A percentile compares a stretch with the other conserved stretches of the same genome.
These are phyloP conservation scores for Brasenia schreberi DNA, from an alignment of 164 flowering plant species.

Conservation along the genomic window DNA sequence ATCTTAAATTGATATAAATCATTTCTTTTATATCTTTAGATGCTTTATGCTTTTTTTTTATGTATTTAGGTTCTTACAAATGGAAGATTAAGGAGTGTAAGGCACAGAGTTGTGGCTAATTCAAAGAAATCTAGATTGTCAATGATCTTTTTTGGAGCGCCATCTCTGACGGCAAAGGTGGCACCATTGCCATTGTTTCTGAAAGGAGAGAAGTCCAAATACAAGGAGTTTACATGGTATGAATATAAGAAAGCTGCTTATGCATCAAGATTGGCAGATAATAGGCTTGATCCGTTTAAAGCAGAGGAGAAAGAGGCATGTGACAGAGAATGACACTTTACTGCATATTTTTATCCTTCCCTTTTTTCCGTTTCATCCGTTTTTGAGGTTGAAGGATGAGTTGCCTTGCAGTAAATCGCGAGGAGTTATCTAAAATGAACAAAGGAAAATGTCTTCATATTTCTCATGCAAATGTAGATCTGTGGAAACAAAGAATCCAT, in stretches of 20 bases:
- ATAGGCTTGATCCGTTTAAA: slow-evolving; percentile 54
- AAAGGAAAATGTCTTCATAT: not conserved
- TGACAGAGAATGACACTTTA: not conserved
- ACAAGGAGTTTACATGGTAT: slow-evolving; percentile 81
- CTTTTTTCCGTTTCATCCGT: too few species aligned
- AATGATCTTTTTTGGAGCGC: slow-evolving; percentile 85
- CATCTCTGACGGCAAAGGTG: slow-evolving; percentile 47
- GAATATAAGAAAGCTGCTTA: slow-evolving; percentile 72
- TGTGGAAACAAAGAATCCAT: too few species aligned
- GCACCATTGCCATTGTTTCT: slow-evolving; percentile 36
- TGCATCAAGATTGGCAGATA: slow-evolving; percentile 55
- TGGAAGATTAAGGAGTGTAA: slow-evolving; percentile 83
- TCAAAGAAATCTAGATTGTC: slow-evolving; percentile 53
- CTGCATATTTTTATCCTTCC: not conserved
- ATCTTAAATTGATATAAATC: not conserved
- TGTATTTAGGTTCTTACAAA: slow-evolving; percentile 72
- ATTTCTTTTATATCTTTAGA: not conserved
- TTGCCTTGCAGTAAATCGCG: not conserved
- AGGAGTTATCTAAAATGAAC: not conserved
- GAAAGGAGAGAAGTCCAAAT: slow-evolving; percentile 47
- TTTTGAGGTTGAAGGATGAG: not conserved
- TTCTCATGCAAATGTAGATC: not conserved
- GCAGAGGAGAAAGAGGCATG: slow-evolving; percentile 9
- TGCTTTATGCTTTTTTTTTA: not conserved
- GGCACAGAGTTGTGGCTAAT: slow-evolving; percentile 70